Evolutionary conservation across 1,139 yeast genomes (phyloP).

Genomic region (Debaryomycetaceae sp.): DNA sequence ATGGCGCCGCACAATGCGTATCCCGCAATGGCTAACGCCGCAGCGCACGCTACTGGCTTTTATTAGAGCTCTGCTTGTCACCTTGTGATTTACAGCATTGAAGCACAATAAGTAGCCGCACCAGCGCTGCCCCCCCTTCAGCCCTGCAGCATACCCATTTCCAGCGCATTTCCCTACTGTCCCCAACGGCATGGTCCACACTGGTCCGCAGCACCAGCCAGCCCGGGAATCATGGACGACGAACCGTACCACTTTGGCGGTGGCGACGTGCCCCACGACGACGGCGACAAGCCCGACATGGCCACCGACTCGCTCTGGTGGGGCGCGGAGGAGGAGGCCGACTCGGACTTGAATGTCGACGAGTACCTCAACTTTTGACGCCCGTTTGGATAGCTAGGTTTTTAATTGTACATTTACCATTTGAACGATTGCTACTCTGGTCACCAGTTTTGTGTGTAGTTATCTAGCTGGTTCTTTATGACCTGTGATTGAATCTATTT

Average conservation of each 20-base stretch:
- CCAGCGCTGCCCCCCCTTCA: no score
- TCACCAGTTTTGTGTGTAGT: no score
- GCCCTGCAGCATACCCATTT: not conserved
- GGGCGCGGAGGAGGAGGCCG: not conserved
- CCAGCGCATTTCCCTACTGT: not conserved
- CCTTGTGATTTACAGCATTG: conserved; percentile 24
- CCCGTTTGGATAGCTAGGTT: not conserved
- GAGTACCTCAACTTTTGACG: conserved; percentile 17
- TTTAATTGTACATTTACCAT: not conserved
- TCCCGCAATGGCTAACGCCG: conserved; percentile 1
- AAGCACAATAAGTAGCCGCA: conserved; percentile 14
- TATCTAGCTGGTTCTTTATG: no score
- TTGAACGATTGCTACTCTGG: not conserved
- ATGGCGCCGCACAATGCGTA: not conserved
- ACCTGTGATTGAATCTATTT: no score
- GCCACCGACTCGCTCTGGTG: not conserved
- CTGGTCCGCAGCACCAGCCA: conserved; percentile 37
- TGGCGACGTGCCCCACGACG: not conserved
- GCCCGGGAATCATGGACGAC: conserved; percentile 16
- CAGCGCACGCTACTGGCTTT: conserved; percentile 1
- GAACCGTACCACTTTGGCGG: not conserved
- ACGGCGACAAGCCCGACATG: no score
- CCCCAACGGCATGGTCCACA: conserved; percentile 4
- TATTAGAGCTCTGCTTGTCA: conserved; percentile 29
- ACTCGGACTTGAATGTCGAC: conserved; percentile 11